Base-by-base conservation (phyloP, 2,329 filamentous ascomycete genomes). In the Didymella segeticola region DNA sequence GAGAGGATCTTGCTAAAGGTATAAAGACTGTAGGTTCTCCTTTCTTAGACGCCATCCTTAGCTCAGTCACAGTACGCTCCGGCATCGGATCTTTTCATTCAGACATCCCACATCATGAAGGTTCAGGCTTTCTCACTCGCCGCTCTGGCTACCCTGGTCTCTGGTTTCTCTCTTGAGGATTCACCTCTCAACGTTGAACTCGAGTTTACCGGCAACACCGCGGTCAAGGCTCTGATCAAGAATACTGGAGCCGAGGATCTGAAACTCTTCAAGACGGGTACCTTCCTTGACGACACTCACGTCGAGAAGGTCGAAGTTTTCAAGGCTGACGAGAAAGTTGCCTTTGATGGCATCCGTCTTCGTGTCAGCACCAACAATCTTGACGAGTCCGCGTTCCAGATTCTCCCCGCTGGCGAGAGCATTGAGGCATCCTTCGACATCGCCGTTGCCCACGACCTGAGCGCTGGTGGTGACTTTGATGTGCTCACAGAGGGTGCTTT, bases 401-500 rank as follows among this genome's bases (percentile, higher is more conserved):
- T 73, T 27, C 78, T 86, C 51, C 68, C 41, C 30, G 67, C 71
- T 22, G 74, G 73, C 20, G 68, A 83, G 67, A 79, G 80, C 9
- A 71, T 85, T 50, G 77, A 80, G 60, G 74, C 78, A 19, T 75
- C 75, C 30, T 83, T 84, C 58, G 80, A 85, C 58, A 75, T 83
- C 20, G 83, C 81, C 22, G 76, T 82, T 61, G 77, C 80, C 4
- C 82, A 85, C 68, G 80, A 85, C 63, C 74, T 82, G 26, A 69
- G 73, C 17, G 49, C 59, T 20, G 77, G 77, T 25, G 85, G 85
- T 51, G 73, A 75, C 39, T 84, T 85, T 65, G 80, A 80, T 47
- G 68, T 89, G 41, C 73, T 79, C 42, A 78, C 84, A 6, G 73
- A 73, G 6, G 87, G 87, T 7, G 76, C 79, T 10, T 78, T 89